phyloP scores from a whole-genome alignment of 176 grass and related monocot genomes.

The Oryza nivara region DNA sequence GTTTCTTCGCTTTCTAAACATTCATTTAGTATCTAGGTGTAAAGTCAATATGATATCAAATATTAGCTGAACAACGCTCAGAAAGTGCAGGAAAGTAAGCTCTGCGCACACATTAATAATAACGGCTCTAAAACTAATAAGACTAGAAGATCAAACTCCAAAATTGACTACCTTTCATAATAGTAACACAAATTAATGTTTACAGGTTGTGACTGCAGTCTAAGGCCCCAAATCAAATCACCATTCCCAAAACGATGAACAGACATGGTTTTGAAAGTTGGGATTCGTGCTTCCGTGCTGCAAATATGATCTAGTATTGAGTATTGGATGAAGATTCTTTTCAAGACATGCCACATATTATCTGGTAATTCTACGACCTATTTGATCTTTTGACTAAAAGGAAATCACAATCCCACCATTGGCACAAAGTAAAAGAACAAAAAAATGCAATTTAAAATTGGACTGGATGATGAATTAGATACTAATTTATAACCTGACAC shows the following conservation, averaged over 20 bases:
- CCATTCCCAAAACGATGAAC: constrained; percentile 59
- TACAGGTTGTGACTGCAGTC: constrained; percentile 93
- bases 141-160: constrained; percentile 18
- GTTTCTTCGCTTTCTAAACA: background rate
- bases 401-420: constrained; percentile 11
- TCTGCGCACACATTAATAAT: background rate
- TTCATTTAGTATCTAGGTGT: constrained; percentile 12
- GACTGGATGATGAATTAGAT: background rate
- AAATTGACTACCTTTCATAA: constrained; percentile 49
- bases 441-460: constrained; percentile 21
- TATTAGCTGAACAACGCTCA: background rate
- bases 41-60: background rate
- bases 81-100: constrained; percentile 17
- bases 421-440: background rate
- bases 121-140: constrained; percentile 30
- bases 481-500: constrained; percentile 26
- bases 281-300: constrained; percentile 38
- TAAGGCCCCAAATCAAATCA: constrained; percentile 77
- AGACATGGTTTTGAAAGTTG: constrained; percentile 49
- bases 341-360: constrained; percentile 62
- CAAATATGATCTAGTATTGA: constrained; percentile 60
- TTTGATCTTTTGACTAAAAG: constrained; percentile 44
- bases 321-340: constrained; percentile 71
- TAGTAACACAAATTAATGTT: constrained; percentile 71
- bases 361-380: constrained; percentile 68